Conservation (phyloP, 495 filamentous ascomycete species). For the Clavariopsis aquatica region DNA sequence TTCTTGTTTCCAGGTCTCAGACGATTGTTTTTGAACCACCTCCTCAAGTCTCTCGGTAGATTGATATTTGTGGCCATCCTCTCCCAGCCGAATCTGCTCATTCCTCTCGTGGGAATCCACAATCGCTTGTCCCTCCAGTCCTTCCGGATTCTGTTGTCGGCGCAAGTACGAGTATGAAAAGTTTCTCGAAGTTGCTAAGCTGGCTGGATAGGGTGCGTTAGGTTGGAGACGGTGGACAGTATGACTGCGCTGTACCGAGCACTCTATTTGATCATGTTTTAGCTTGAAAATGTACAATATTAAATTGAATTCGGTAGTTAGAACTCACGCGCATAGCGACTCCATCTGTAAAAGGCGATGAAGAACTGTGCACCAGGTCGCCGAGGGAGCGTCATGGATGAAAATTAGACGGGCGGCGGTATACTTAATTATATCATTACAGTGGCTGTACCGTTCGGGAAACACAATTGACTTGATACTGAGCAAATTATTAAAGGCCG, state of each 20-base stretch:
- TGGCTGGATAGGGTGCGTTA: not conserved
- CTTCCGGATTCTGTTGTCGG: not conserved
- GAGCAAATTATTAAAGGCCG: not conserved
- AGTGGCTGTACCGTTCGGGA: not conserved
- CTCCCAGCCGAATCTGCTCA: not conserved
- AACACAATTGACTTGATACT: not conserved
- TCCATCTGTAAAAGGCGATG: slow-evolving; percentile 33
- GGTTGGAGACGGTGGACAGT: not conserved
- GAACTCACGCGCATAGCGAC: slow-evolving; percentile 8
- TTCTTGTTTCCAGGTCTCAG: not conserved
- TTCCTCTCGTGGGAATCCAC: no score
- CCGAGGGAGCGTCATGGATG: slow-evolving; percentile 12
- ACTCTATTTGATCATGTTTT: not conserved
- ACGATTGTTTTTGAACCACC: not conserved
- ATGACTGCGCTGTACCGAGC: not conserved
- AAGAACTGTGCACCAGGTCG: slow-evolving; percentile 28
- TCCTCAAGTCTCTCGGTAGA: not conserved
- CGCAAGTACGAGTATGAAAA: not conserved
- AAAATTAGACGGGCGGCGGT: not conserved
- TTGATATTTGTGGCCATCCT: not conserved
- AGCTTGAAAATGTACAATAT: not conserved
- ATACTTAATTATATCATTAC: not conserved
- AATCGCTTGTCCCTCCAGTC: not conserved
- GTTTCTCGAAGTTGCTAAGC: not conserved
- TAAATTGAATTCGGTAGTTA: not conserved